Evolutionary conservation across 306 rosid genomes (phyloP).

Genomic region (Amphicarpaea edgeworthii): DNA sequence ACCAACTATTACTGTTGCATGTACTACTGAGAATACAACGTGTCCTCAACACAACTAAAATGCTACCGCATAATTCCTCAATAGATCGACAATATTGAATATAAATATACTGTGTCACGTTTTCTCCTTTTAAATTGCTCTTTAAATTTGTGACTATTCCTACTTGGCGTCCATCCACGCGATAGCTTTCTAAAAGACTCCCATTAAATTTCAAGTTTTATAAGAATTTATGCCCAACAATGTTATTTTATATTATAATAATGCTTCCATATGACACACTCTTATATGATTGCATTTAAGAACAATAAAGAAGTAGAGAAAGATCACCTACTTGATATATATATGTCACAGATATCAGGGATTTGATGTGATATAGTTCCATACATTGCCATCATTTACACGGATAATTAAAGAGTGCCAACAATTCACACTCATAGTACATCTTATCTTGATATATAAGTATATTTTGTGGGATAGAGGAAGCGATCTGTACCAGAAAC

Average conservation of each 20-base stretch:
- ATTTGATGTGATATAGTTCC: background rate
- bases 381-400: background rate
- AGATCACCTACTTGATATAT: background rate
- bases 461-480: background rate
- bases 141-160: background rate
- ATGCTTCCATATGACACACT: background rate
- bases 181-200: background rate
- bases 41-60: slow-evolving; percentile 8
- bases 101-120: background rate
- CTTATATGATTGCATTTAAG: background rate
- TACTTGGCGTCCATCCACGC: background rate
- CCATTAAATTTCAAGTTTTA: background rate
- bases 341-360: background rate
- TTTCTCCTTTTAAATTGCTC: background rate
- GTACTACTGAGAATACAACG: background rate
- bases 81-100: background rate
- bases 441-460: background rate
- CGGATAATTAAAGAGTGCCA: background rate
- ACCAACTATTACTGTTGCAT: background rate
- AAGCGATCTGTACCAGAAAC: background rate
- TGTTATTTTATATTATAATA: background rate
- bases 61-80: slow-evolving; percentile 6
- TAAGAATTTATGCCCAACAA: background rate
- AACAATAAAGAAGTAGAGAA: background rate
- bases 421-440: background rate